Base-by-base conservation (phyloP, 1,284 basidiomycete species). In the Vanrija pseudolonga region DNA sequence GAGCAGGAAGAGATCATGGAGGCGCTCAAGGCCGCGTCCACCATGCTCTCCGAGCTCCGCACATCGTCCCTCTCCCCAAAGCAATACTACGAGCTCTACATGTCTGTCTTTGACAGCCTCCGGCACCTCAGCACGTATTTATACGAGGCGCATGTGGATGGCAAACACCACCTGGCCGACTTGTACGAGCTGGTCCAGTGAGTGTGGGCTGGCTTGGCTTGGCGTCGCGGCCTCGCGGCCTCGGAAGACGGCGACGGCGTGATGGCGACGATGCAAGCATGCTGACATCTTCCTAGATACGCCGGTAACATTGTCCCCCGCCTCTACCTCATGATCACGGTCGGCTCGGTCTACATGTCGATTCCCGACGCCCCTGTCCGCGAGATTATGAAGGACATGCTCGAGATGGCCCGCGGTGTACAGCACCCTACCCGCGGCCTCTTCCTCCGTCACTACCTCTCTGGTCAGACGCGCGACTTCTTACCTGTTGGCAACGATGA, bases 371-470 rank as follows among this genome's bases (percentile, higher is more conserved):
- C 92, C 7, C 93, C 93, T 6, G 86, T 96, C 55, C 94, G 92
- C 80, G 92, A 97, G 78, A 91, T 97, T 63, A 97, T 96, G 93
- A 96, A 95, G 81, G 93, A 97, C 77, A 95, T 97, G 92, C 88
- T 97, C 85, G 93, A 97, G 75, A 97, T 97, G 93, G 91, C 90
- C 26, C 81, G 92, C 37, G 93, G 94, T 57, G 90, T 96, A 5
- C 82, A 97, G 62, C 91, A 96, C 73, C 93, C 93, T 17, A 92
- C 91, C 42, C 81, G 94, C 48, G 94, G 93, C 26, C 78, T 97
- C 38, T 97, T 97, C 77, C 79, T 97, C 39, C 82, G 93, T 17
- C 93, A 97, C 73, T 97, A 97, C 74, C 83, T 97, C 32, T 91
- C 88, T 59, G 93, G 93, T 6, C 92, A 96, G 79, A 97, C 94